phyloP scores from a whole-genome alignment of 2,329 filamentous ascomycete species.

The Raffaelea ambrosiae region DNA sequence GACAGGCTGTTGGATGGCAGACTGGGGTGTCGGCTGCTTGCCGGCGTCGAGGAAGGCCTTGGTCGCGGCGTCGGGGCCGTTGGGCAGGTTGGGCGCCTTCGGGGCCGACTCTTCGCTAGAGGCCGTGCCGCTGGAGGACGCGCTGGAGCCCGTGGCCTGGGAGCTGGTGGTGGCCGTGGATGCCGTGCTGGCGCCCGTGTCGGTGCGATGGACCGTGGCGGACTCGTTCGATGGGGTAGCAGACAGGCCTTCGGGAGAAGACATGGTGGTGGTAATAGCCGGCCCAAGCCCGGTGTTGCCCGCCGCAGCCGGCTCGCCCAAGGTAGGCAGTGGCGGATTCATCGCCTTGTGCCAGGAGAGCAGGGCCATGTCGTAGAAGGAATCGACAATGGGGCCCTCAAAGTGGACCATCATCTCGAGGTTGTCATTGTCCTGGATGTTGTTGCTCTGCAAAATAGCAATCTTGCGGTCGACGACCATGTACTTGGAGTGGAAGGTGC shows the following conservation, averaged over 20 bases:
- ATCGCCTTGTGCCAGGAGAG: slow-evolving; percentile 62
- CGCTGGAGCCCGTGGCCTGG: background rate
- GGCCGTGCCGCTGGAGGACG: background rate
- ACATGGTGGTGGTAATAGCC: background rate
- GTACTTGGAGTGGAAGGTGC: slow-evolving; percentile 72
- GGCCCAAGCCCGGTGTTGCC: background rate
- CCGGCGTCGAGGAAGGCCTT: slow-evolving; percentile 18
- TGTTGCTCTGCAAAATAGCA: slow-evolving; percentile 69
- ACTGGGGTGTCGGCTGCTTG: slow-evolving; percentile 13
- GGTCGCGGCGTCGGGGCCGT: slow-evolving; percentile 13
- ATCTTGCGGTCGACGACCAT: slow-evolving; percentile 66
- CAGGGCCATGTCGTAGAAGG: slow-evolving; percentile 64
- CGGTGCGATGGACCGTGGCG: slow-evolving; percentile 9
- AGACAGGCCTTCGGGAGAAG: background rate
- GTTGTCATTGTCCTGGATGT: slow-evolving; percentile 72
- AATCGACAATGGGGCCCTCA: slow-evolving; percentile 69
- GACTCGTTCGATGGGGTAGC: background rate
- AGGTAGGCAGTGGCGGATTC: slow-evolving; percentile 49
- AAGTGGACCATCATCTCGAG: slow-evolving; percentile 72
- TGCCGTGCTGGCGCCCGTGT: slow-evolving; percentile 14
- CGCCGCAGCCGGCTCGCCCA: slow-evolving; percentile 39
- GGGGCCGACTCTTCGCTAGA: background rate
- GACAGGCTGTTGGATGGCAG: slow-evolving; percentile 15
- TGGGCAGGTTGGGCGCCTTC: slow-evolving; percentile 8
- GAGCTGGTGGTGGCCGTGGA: slow-evolving; percentile 9